Evolutionary conservation across 1,284 basidiomycete genomes (phyloP), one percentile per base, ranked within the genome.

Genomic region (Cutaneotrichosporon curvatum): DNA sequence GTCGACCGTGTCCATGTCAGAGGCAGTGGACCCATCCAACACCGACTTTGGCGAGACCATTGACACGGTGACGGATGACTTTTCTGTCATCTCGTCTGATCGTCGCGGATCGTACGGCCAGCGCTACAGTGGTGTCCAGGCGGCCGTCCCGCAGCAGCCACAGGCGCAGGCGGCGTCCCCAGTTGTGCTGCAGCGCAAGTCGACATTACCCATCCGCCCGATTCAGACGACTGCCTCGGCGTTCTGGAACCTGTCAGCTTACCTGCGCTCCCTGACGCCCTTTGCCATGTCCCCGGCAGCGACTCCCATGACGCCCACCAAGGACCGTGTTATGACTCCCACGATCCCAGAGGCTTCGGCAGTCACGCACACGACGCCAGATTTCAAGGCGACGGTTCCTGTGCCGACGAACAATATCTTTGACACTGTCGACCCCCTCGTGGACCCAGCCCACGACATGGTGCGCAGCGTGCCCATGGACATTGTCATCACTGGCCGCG

Each of bases 381-480:
- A 36, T 20, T 14, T 36, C 16, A 8, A 19, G 16, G 37, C 16
- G 11, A 23, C 37, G 12, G 37, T 14, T 4, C 37, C 37, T 36
- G 37, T n/a, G 20, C 52, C 23, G 28, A 14, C n/a, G 30, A 19
- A 25, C 25, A 22, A n/a, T 33, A 34, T 34, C 14, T 15, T 16
- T 7, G 11, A 7, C 14, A 37, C 28, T n/a, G 30, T 21, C 9
- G 40, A 18, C 2, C 12, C 40, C 15, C 35, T 37, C 9, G 25
- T 28, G 8, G 25, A 28, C 25, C 25, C 25, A 28, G 25, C 25
- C 44, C 18, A 56, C 23, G 54, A 65, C 34, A 50, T 68, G 38
- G 68, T 70, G 21, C 52, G 64, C 36, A 63, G 60, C 41, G 48
- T 70, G 1, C 68, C 68, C 6, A 61, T 70, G 61, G 60, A 70